Evolutionary conservation across 2,329 filamentous ascomycete genomes (phyloP).

Genomic region (Myriosclerotinia duriaeana): DNA sequence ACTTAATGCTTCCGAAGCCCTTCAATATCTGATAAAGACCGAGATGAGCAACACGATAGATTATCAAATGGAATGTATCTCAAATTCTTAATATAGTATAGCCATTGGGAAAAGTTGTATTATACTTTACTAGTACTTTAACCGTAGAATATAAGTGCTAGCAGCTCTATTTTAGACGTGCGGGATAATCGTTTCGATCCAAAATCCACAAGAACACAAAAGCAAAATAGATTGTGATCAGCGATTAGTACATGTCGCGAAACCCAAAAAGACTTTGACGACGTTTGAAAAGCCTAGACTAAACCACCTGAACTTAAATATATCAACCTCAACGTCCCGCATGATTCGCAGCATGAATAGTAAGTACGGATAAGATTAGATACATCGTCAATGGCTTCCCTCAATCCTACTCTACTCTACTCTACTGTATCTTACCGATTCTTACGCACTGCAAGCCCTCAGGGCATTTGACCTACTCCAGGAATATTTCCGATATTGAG

Average conservation of each 20-base stretch:
- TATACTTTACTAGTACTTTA: constrained; percentile 4
- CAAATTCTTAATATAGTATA: background rate
- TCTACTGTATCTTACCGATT: background rate
- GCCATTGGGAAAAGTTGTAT: background rate
- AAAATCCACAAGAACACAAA: constrained; percentile 10
- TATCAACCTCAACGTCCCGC: constrained; percentile 7
- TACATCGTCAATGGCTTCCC: constrained; percentile 11
- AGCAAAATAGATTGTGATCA: constrained; percentile 19
- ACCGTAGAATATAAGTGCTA: background rate
- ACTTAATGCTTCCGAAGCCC: constrained; percentile 16
- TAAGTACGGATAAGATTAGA: background rate
- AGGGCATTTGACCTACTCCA: background rate
- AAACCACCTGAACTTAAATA: constrained; percentile 1
- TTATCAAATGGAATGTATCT: constrained; percentile 7
- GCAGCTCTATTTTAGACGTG: constrained; percentile 9
- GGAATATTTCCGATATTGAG: constrained; percentile 2
- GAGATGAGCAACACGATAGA: constrained; percentile 13
- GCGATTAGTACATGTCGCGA: constrained; percentile 7
- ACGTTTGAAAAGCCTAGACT: constrained; percentile 5
- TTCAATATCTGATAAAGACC: constrained; percentile 21
- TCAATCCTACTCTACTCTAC: constrained; percentile 1
- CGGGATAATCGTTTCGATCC: constrained; percentile 16
- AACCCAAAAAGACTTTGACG: constrained; percentile 12
- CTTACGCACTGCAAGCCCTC: constrained; percentile 6
- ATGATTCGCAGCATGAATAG: constrained; percentile 1